phyloP scores from a whole-genome alignment of 768 basidiomycete genomes.

The Mycena amicta region DNA sequence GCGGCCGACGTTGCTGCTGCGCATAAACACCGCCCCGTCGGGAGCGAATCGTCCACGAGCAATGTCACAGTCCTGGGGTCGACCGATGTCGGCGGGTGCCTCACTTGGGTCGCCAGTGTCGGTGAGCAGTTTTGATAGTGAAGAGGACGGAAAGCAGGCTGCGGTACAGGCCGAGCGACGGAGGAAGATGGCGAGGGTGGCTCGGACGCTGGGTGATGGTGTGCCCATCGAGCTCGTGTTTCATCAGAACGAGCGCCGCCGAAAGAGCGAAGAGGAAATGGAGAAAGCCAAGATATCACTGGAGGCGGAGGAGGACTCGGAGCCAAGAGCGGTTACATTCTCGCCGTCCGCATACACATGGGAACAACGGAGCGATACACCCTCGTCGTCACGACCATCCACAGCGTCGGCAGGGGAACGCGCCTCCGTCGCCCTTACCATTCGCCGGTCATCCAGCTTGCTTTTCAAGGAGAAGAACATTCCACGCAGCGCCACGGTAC shows the following conservation, averaged over 20 bases:
- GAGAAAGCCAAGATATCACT: background rate
- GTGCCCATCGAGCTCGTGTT: conserved; percentile 21
- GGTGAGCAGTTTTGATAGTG: background rate
- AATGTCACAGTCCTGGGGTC: conserved; percentile 13
- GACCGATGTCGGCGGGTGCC: conserved; percentile 1
- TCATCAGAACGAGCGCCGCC: background rate
- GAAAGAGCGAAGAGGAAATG: background rate
- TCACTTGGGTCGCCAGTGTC: background rate
- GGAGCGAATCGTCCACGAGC: background rate
- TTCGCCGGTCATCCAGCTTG: background rate
- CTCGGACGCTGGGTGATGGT: conserved; percentile 17
- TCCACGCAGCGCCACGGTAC: background rate
- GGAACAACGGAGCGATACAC: background rate
- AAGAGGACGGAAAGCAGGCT: background rate
- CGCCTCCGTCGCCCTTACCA: background rate
- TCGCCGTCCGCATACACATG: background rate
- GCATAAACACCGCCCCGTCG: conserved; percentile 8
- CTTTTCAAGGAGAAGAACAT: background rate
- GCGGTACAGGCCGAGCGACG: conserved; percentile 4
- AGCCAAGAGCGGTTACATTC: background rate
- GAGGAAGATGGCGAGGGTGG: conserved; percentile 17
- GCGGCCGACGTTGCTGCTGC: conserved; percentile 18
- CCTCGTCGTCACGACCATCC: background rate
- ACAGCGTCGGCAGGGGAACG: background rate
- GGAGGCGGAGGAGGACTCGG: background rate